phyloP scores from a whole-genome alignment of 768 basidiomycete genomes.

The Psilocybe tampanensis region DNA sequence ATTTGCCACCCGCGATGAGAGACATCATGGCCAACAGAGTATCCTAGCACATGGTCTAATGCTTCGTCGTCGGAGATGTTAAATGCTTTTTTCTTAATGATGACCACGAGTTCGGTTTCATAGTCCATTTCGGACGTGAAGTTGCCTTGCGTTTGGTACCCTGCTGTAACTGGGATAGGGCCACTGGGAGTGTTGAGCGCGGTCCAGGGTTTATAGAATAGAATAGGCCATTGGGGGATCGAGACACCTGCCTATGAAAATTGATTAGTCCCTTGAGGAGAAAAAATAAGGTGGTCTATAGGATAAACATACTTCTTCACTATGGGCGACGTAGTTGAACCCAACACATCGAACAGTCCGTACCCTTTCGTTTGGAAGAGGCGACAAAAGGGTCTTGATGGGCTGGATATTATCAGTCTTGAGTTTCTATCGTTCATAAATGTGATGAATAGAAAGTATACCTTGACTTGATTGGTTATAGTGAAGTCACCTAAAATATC shows the following conservation, averaged over 20 bases:
- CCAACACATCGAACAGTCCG: constrained; percentile 40
- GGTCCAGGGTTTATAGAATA: constrained; percentile 39
- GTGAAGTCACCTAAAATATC: constrained; percentile 38
- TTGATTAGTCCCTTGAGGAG: background rate
- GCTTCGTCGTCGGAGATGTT: constrained; percentile 44
- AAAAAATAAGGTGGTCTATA: background rate
- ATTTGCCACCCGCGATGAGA: constrained; percentile 49
- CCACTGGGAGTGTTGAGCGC: constrained; percentile 37
- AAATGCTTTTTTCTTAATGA: constrained; percentile 44
- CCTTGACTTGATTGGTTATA: constrained; percentile 38
- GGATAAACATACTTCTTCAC: constrained; percentile 27
- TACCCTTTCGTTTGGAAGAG: constrained; percentile 33
- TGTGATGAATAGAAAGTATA: constrained; percentile 8
- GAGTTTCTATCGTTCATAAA: no score
- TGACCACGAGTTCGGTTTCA: constrained; percentile 42
- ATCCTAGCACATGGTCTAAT: constrained; percentile 43
- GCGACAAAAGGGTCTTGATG: constrained; percentile 35
- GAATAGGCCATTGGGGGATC: constrained; percentile 38
- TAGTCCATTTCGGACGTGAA: constrained; percentile 45
- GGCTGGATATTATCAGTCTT: constrained; percentile 18
- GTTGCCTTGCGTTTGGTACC: constrained; percentile 41
- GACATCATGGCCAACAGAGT: constrained; percentile 42
- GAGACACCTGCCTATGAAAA: constrained; percentile 29
- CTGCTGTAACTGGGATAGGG: constrained; percentile 35
- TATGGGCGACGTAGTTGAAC: constrained; percentile 38